Conservation (phyloP, 2,329 filamentous ascomycete genomes). For the Pseudogymnoascus pannorum region DNA sequence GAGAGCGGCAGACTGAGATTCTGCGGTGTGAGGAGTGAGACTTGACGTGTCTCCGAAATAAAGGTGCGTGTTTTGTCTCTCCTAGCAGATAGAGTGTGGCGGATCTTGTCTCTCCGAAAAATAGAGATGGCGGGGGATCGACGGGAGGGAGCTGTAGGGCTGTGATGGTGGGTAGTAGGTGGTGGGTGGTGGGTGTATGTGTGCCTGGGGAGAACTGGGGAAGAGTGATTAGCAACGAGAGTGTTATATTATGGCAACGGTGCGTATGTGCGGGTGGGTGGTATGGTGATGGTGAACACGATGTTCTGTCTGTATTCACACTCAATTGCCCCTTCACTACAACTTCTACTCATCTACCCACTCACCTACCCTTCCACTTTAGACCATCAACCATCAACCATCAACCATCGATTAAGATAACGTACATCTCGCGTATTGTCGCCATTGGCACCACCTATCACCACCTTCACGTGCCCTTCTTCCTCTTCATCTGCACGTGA, state of each 20-base stretch:
- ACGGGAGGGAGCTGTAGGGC: neutral
- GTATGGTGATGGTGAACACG: too few species aligned
- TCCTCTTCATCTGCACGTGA: neutral
- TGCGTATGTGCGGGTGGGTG: too few species aligned
- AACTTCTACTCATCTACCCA: too few species aligned
- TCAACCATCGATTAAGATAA: too few species aligned
- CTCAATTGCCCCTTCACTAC: too few species aligned
- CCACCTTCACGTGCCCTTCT: neutral
- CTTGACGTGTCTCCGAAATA: neutral
- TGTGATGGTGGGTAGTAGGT: neutral
- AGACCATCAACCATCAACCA: too few species aligned
- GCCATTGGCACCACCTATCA: neutral
- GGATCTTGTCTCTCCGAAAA: neutral
- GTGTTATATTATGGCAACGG: too few species aligned
- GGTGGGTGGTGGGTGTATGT: neutral
- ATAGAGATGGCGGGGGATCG: neutral
- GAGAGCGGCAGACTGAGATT: neutral
- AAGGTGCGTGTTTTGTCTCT: neutral
- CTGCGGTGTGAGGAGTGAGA: too few species aligned
- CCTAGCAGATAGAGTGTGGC: neutral
- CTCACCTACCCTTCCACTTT: too few species aligned
- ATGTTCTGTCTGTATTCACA: too few species aligned
- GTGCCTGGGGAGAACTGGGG: too few species aligned
- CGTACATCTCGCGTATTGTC: too few species aligned
- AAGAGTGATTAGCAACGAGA: neutral